These are phyloP conservation scores for Colletotrichum eleusines DNA, from an alignment of 2,329 filamentous ascomycete genomes.

Conservation along the genomic window DNA sequence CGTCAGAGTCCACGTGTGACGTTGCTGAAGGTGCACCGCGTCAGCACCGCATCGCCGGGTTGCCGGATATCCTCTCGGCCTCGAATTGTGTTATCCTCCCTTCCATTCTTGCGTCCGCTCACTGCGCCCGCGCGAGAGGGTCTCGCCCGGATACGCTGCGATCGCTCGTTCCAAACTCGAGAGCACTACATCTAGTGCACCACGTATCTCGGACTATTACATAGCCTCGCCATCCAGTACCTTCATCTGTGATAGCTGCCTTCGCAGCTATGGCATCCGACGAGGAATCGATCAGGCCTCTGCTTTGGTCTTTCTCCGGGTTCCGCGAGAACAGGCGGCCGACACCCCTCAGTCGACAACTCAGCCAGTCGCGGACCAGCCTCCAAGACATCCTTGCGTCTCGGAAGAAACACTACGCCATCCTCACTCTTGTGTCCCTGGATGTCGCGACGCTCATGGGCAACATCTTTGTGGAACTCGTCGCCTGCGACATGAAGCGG, in stretches of 20 bases:
- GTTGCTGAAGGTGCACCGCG: conserved; percentile 36
- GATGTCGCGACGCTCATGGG: conserved; percentile 60
- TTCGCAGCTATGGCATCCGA: conserved; percentile 32
- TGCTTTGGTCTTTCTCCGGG: conserved; percentile 39
- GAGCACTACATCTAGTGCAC: background rate
- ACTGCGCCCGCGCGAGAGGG: background rate
- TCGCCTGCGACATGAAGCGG: conserved; percentile 60
- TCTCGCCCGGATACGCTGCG: conserved; percentile 26
- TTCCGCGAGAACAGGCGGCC: conserved; percentile 37
- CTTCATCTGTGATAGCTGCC: background rate
- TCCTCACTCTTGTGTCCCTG: conserved; percentile 58
- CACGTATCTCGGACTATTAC: background rate
- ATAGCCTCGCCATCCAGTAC: background rate
- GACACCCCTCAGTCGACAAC: conserved; percentile 34
- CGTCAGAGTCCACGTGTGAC: conserved; percentile 34
- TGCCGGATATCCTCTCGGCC: conserved; percentile 28
- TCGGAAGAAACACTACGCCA: conserved; percentile 58
- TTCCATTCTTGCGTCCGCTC: background rate
- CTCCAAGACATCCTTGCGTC: conserved; percentile 45
- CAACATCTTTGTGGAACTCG: conserved; percentile 62
- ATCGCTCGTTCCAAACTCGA: background rate
- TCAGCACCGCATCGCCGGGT: conserved; percentile 37
- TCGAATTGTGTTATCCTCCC: background rate
- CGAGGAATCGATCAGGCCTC: conserved; percentile 33
- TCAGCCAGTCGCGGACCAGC: conserved; percentile 34